A percentile compares a stretch with the other conserved stretches of the same genome.
Evolutionary conservation across 345 rosid species (phyloP).

Genomic region (Dipteronia sinensis): DNA sequence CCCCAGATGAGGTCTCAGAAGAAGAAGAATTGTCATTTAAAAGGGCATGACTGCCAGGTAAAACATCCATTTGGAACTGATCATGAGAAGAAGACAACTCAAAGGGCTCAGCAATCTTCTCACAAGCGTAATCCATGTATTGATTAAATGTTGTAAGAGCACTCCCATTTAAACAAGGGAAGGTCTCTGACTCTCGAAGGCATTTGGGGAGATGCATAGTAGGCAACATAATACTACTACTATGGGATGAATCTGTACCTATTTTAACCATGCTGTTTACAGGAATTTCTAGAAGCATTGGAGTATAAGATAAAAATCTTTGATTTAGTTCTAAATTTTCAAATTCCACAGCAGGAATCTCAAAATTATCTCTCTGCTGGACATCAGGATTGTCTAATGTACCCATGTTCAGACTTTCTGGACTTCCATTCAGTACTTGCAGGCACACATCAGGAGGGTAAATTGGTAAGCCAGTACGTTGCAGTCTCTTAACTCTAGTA

Average conservation of each 20-base stretch:
- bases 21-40: constrained; percentile 81
- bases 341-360: constrained; percentile 65
- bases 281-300: constrained; percentile 64
- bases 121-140: constrained; percentile 43
- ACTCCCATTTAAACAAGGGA: constrained; percentile 43
- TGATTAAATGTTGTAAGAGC: constrained; percentile 20
- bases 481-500: constrained; percentile 90
- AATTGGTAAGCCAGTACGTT: constrained; percentile 92
- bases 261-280: constrained; percentile 58
- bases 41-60: constrained; percentile 67
- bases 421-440: constrained; percentile 62
- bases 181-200: constrained; percentile 52
- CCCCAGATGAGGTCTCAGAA: constrained; percentile 74
- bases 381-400: constrained; percentile 47
- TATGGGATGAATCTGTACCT: constrained; percentile 53
- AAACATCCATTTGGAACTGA: not conserved
- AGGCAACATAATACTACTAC: constrained; percentile 54
- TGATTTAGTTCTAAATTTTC: constrained; percentile 60
- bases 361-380: constrained; percentile 53
- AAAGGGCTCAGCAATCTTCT: constrained; percentile 47
- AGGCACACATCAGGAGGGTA: constrained; percentile 79
- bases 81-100: constrained; percentile 50
- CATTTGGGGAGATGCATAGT: constrained; percentile 56
- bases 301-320: constrained; percentile 48
- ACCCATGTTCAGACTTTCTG: constrained; percentile 35